A percentile compares a stretch with the other conserved stretches of the same genome.
These are phyloP conservation scores for Apocynum venetum DNA, from an alignment of 257 asterid genomes.

Conservation along the genomic window DNA sequence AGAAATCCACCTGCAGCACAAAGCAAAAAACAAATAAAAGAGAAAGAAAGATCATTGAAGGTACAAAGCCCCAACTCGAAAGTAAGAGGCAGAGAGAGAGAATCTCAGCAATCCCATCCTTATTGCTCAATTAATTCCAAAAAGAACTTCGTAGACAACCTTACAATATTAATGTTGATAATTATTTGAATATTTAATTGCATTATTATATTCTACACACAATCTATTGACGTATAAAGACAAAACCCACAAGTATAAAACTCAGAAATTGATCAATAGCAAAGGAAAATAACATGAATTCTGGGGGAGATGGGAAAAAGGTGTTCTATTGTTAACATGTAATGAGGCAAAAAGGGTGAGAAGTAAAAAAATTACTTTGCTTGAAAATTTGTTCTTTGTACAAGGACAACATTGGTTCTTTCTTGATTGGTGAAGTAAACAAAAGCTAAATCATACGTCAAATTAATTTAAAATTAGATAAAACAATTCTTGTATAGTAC, in stretches of 20 bases:
- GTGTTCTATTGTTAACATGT: neutral
- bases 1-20: conserved; percentile 19
- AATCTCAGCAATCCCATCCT: conserved; percentile 41
- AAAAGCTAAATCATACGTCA: neutral
- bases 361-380: conserved; percentile 10
- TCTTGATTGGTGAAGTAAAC: conserved; percentile 12
- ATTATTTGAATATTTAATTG: conserved; percentile 16
- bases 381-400: conserved; percentile 17
- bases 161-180: conserved; percentile 17
- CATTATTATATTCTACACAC: conserved; percentile 21
- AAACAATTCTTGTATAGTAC: neutral
- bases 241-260: conserved; percentile 22
- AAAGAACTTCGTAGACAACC: conserved; percentile 16
- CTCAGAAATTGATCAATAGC: conserved; percentile 11
- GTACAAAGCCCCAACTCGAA: conserved; percentile 22
- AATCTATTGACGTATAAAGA: conserved; percentile 29
- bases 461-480: neutral
- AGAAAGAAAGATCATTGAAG: conserved; percentile 4
- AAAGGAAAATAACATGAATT: conserved; percentile 27
- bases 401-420: neutral
- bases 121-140: conserved; percentile 34
- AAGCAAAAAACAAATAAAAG: conserved; percentile 10
- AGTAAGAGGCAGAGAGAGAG: conserved; percentile 12
- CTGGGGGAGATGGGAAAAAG: conserved; percentile 8
- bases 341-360: neutral